Conservation (phyloP, 371 early-diverging fungal genomes). For the Entomophthora muscae region DNA sequence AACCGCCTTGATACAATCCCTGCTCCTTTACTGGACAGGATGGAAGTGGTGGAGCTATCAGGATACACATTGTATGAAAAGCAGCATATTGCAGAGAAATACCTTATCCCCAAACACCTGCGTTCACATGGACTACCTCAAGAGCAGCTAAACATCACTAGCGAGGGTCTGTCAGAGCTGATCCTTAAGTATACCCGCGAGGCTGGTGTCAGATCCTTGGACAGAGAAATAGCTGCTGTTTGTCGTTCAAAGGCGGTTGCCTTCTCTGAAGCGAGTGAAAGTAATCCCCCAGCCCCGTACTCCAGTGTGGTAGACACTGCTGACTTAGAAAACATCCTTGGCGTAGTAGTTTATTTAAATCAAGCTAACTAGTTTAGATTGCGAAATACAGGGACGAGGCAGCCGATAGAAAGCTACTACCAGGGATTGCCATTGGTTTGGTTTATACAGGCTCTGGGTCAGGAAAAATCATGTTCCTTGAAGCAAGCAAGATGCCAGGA, state of each 20-base stretch:
- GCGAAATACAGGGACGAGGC: conserved; percentile 41
- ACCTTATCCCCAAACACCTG: conserved; percentile 50
- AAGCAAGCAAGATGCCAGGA: conserved; percentile 60
- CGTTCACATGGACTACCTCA: conserved; percentile 35
- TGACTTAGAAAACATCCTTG: conserved; percentile 40
- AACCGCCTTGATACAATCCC: conserved; percentile 64
- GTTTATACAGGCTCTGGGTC: conserved; percentile 61
- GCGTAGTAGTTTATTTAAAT: conserved; percentile 18
- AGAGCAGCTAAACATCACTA: conserved; percentile 26
- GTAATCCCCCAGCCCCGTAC: conserved; percentile 13
- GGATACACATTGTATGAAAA: conserved; percentile 81
- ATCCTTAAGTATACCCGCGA: conserved; percentile 67
- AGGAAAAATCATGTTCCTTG: conserved; percentile 64
- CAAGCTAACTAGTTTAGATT: conserved; percentile 14
- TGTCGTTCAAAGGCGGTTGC: conserved; percentile 57
- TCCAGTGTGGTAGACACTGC: conserved; percentile 15
- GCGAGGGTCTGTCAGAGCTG: conserved; percentile 35
- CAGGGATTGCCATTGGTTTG: conserved; percentile 68
- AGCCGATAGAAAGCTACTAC: conserved; percentile 28
- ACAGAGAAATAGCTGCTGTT: conserved; percentile 55
- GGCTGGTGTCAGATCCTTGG: conserved; percentile 65
- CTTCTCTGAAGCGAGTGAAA: conserved; percentile 23
- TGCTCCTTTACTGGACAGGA: conserved; percentile 64
- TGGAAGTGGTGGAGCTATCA: conserved; percentile 65
- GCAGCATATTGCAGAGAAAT: conserved; percentile 25